A percentile compares a stretch with the other conserved stretches of the same genome.
These are phyloP conservation scores for Cutaneotrichosporon mucoides DNA, from an alignment of 1,284 basidiomycete species.

Conservation along the genomic window DNA sequence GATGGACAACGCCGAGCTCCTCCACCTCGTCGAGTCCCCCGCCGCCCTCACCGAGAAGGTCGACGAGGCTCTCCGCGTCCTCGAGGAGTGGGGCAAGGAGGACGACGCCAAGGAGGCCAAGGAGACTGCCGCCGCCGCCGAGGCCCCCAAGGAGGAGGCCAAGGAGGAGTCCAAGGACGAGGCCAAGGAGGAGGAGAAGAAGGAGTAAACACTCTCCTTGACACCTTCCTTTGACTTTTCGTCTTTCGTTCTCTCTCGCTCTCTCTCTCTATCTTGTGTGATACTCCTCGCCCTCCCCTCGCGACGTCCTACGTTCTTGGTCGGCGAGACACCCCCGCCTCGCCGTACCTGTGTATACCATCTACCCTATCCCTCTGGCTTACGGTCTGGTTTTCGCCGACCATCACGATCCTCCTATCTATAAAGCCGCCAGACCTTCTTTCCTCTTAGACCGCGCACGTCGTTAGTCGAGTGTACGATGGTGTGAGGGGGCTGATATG, in stretches of 20 bases:
- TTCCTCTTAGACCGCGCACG: constrained; percentile 7
- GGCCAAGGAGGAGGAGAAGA: neutral
- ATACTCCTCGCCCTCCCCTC: neutral
- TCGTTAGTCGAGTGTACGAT: constrained; percentile 4
- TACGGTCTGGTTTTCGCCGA: neutral
- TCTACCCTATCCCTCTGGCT: neutral
- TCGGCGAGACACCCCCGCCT: too few relatives aligned
- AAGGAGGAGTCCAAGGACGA: neutral
- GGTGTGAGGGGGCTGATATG: constrained; percentile 8
- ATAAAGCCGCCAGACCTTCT: constrained; percentile 1
- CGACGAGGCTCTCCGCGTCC: constrained; percentile 64
- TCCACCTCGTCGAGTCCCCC: constrained; percentile 73
- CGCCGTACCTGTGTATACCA: neutral
- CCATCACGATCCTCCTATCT: neutral
- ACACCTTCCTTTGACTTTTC: neutral
- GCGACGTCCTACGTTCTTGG: neutral
- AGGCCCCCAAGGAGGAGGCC: constrained; percentile 13
- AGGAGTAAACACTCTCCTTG: neutral
- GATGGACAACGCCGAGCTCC: constrained; percentile 90
- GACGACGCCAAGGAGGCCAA: constrained; percentile 11
- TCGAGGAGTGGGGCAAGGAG: constrained; percentile 49
- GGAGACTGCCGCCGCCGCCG: constrained; percentile 22
- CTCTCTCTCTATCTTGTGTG: too few relatives aligned
- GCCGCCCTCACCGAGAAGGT: constrained; percentile 83
- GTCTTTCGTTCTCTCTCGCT: neutral